Conservation (phyloP, 495 filamentous ascomycete genomes). For the Aspergillus sparsus region DNA sequence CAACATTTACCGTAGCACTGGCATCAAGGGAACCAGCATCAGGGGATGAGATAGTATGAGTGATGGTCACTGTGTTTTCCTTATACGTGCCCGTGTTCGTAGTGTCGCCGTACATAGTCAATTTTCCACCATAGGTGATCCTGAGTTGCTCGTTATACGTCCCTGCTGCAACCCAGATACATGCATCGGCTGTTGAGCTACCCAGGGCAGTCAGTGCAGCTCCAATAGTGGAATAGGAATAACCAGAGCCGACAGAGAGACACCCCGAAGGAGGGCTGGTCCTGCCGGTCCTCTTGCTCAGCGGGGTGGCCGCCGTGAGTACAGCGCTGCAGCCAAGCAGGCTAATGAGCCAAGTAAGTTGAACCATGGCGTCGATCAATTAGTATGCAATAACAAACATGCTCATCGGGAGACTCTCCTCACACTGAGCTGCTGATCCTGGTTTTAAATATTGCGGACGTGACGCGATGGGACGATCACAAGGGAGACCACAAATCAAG, state of each 20-base stretch:
- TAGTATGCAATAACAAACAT: too few species aligned
- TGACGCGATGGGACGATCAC: too few species aligned
- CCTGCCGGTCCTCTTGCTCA: constrained; percentile 12
- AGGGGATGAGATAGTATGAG: constrained; percentile 49
- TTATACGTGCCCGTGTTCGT: constrained; percentile 54
- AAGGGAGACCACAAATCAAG: too few species aligned
- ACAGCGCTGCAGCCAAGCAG: background rate
- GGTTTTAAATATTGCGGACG: too few species aligned
- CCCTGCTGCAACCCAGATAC: constrained; percentile 43
- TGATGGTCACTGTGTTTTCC: constrained; percentile 63
- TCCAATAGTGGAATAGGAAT: constrained; percentile 32
- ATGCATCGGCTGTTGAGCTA: constrained; percentile 28
- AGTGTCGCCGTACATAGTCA: constrained; percentile 58
- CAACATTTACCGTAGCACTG: constrained; percentile 59
- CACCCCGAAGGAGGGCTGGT: constrained; percentile 34
- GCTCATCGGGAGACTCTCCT: too few species aligned
- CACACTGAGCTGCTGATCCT: too few species aligned
- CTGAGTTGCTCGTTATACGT: constrained; percentile 54
- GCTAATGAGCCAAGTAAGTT: background rate
- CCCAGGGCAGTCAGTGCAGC: constrained; percentile 30
- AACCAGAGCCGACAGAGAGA: constrained; percentile 29
- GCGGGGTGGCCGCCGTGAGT: background rate
- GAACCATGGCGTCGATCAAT: too few species aligned
- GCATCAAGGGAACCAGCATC: constrained; percentile 45
- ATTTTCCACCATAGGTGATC: constrained; percentile 38